Evolutionary conservation across 306 rosid genomes (phyloP), one percentile per base, ranked within the genome.

Genomic region (Argentina anserina): DNA sequence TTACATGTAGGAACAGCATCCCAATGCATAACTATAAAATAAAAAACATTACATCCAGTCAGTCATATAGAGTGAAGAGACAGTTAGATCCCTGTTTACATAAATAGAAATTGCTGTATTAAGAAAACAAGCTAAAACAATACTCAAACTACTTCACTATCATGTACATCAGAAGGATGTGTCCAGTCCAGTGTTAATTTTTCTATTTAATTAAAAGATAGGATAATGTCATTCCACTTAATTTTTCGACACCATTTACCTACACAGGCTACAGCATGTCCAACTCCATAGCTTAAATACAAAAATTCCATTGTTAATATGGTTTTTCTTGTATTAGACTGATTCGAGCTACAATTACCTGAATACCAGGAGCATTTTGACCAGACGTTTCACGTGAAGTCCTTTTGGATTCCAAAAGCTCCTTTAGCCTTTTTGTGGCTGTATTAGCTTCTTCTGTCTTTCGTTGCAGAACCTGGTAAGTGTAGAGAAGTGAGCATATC

Each of bases 391-490:
- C 97, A 43, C 99, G 96, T 5, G 91, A 81, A 68, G 89, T 70
- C 87, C 78, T 95, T 59, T 91, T 85, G 49, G 99, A 85, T 90
- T 95, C 99, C 72, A 95, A 81, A 75, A 90, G 87, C 23, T 91
- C 99, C 70, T 91, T 95, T 49, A 95, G 90, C 84, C 92, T 90
- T 84, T 95, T 95, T 64, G 97, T 83, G 63, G 99, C 99, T 85
- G 79, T 70, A 69, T 95, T 77, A 69, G 97, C 99, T 83, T 95
- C 99, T 90, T 91, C 99, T 45, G 99, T 85, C 80, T 95, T 95
- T 68, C 99, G 81, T 87, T 95, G 99, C 86, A 95, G 79, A 67
- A 95, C 97, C 97, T 95, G 74, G 55, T 53, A 69, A 75, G 73
- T 41, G n/a, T 29, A 40, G 46, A 33, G 42, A 62, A 53, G 46